Percentiles rank a stretch among this genome's conserved stretches.
Conservation (phyloP, 2,329 filamentous ascomycete species). For the Tolypocladium amazonense region DNA sequence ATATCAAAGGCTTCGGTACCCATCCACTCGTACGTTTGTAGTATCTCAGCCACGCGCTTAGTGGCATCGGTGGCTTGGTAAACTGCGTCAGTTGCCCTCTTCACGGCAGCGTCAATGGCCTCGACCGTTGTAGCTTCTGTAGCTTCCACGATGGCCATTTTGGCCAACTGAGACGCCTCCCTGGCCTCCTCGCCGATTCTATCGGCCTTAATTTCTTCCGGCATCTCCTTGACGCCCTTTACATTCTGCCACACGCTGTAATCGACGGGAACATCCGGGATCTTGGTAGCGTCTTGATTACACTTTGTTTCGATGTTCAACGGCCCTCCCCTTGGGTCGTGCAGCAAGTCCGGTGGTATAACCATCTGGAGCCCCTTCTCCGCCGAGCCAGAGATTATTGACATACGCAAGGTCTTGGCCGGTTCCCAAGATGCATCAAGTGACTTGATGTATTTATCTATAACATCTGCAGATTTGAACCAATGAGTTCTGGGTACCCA, state of each 20-base stretch:
- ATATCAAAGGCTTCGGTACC: not conserved
- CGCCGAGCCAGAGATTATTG: not conserved
- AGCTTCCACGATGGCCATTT: not conserved
- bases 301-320: not conserved
- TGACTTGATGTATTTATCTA: not conserved
- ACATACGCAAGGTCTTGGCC: not conserved
- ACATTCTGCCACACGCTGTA: not conserved
- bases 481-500: not conserved
- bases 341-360: not conserved
- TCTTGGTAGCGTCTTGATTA: not conserved
- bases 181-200: not conserved
- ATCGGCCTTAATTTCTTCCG: not conserved
- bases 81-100: not conserved
- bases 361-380: not conserved
- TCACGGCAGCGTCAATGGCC: not conserved
- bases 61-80: not conserved
- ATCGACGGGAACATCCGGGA: not conserved
- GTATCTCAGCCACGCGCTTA: not conserved
- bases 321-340: not conserved
- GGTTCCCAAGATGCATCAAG: not conserved
- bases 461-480: not conserved
- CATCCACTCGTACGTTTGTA: not conserved
- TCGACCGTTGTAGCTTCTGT: not conserved
- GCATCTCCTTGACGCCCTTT: not conserved
- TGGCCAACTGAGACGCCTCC: not conserved